phyloP scores from a whole-genome alignment of 75 land plant genomes.

The Pinus taeda region DNA sequence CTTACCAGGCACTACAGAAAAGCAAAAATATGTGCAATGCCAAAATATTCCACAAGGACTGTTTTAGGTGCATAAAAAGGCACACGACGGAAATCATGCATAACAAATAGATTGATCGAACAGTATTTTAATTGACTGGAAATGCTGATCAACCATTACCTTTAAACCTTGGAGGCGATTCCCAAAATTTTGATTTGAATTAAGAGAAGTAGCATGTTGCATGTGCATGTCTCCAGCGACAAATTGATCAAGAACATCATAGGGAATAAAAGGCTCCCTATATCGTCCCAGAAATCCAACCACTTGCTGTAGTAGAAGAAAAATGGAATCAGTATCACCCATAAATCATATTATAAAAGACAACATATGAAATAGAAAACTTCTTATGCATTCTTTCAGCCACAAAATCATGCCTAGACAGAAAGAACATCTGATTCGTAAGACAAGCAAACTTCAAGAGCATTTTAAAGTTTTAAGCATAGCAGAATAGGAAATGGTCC shows the following conservation, averaged over 20 bases:
- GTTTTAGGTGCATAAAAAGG: background rate
- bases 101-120: background rate
- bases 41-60: background rate
- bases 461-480: background rate
- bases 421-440: no score
- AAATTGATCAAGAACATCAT: constrained; percentile 2
- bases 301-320: background rate
- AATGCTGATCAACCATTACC: background rate
- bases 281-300: background rate
- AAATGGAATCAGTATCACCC: background rate
- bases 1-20: background rate
- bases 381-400: no score
- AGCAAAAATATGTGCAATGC: background rate
- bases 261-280: background rate
- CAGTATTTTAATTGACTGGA: background rate
- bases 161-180: constrained; percentile 7
- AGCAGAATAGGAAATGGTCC: background rate
- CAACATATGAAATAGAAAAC: background rate
- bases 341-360: background rate
- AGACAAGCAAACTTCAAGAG: no score
- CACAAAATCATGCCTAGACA: no score
- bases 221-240: constrained; percentile 2
- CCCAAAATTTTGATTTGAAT: constrained; percentile 5
- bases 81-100: background rate
- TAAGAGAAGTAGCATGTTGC: background rate